Percentiles rank a stretch among this genome's conserved stretches.
These are phyloP conservation scores for Dactylorhiza incarnata DNA, from an alignment of 106 monocot genomes.

Conservation along the genomic window DNA sequence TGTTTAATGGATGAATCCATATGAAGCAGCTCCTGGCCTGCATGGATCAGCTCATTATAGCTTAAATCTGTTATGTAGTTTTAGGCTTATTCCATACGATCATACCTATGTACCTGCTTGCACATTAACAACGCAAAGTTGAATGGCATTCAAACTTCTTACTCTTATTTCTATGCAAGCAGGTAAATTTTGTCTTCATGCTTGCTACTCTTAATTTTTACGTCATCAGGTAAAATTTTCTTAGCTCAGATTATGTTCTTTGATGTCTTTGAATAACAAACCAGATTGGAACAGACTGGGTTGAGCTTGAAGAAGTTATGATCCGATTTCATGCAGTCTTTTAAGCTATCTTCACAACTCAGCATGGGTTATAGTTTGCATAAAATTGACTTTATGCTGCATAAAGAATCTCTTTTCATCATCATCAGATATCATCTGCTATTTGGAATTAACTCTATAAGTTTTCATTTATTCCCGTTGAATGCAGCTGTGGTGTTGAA, in stretches of 20 bases:
- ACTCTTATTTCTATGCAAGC: background rate
- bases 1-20: background rate
- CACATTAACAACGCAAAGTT: too few species aligned
- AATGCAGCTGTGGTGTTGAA: too few species aligned
- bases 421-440: too few species aligned
- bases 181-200: background rate
- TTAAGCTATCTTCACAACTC: background rate
- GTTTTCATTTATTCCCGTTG: too few species aligned
- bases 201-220: background rate
- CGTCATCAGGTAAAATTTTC: background rate
- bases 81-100: background rate
- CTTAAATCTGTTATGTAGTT: too few species aligned
- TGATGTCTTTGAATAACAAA: background rate
- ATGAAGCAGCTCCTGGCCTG: background rate
- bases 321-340: background rate
- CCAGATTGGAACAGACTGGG: background rate
- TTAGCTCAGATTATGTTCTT: background rate
- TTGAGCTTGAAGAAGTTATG: background rate
- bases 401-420: background rate
- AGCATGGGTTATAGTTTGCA: background rate
- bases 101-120: too few species aligned
- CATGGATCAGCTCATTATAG: too few species aligned
- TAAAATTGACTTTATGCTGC: background rate
- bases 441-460: too few species aligned
- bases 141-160: background rate